Percentiles rank a stretch among this genome's conserved stretches.
Evolutionary conservation across 371 early-diverging fungal genomes (phyloP).

Genomic region (Mortierella sp.): DNA sequence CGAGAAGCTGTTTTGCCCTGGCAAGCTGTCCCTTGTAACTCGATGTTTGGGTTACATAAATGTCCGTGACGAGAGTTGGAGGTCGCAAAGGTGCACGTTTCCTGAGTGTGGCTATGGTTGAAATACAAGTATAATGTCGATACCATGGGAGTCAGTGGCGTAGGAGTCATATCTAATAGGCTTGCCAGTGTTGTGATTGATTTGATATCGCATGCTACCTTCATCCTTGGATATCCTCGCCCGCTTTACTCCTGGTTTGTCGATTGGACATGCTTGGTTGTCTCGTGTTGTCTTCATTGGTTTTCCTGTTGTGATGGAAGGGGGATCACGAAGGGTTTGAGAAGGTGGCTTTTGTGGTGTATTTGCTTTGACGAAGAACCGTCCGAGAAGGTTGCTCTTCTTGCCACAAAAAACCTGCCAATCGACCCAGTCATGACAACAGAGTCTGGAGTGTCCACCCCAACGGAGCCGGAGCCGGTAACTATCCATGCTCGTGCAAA

Average conservation of each 20-base stretch:
- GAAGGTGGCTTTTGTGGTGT: too few relatives aligned
- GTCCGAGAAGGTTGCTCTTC: background rate
- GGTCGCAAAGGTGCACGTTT: slow-evolving; percentile 45
- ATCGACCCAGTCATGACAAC: slow-evolving; percentile 11
- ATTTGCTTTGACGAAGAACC: too few relatives aligned
- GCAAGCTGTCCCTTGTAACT: slow-evolving; percentile 49
- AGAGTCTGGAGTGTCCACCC: slow-evolving; percentile 24
- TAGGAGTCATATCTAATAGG: background rate
- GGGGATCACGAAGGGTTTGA: too few relatives aligned
- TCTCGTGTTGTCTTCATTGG: slow-evolving; percentile 21
- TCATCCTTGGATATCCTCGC: slow-evolving; percentile 44
- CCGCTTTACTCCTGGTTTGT: slow-evolving; percentile 35
- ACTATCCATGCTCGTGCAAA: background rate
- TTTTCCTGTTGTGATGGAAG: background rate
- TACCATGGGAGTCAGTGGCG: background rate
- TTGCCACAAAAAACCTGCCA: background rate
- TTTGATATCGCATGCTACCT: slow-evolving; percentile 15
- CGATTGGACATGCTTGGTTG: background rate
- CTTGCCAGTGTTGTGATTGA: background rate
- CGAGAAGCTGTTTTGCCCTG: slow-evolving; percentile 40
- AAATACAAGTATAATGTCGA: background rate
- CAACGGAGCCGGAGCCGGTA: slow-evolving; percentile 19
- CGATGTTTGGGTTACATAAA: slow-evolving; percentile 41
- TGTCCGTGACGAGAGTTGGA: slow-evolving; percentile 35
- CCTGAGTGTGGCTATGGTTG: slow-evolving; percentile 30